These are phyloP conservation scores for Hansfordia pulvinata DNA, from an alignment of 2,329 filamentous ascomycete species.

Conservation along the genomic window DNA sequence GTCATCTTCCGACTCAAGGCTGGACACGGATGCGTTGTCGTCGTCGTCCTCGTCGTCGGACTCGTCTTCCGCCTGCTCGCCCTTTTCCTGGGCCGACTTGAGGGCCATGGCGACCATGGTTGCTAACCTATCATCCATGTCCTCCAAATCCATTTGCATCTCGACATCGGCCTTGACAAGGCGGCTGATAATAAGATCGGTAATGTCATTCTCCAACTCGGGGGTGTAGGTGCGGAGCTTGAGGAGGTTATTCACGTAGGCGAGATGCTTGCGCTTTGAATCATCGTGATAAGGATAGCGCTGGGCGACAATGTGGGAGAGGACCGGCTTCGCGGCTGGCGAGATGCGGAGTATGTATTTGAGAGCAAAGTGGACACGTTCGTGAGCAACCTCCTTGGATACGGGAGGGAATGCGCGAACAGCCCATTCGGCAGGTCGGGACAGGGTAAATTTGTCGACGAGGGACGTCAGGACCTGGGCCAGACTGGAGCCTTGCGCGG, in stretches of 20 bases:
- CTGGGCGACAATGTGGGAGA: constrained; percentile 51
- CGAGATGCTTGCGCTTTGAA: constrained; percentile 63
- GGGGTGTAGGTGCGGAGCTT: constrained; percentile 65
- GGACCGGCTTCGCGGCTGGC: constrained; percentile 59
- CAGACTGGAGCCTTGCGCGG: constrained; percentile 70
- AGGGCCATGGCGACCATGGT: constrained; percentile 53
- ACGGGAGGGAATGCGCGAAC: constrained; percentile 44
- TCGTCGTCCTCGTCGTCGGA: constrained; percentile 53
- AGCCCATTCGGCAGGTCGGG: constrained; percentile 28
- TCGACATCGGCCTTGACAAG: constrained; percentile 92
- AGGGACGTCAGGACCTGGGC: constrained; percentile 65
- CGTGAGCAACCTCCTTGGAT: constrained; percentile 49
- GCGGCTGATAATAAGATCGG: constrained; percentile 72
- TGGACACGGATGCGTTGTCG: constrained; percentile 57
- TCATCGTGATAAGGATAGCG: constrained; percentile 71
- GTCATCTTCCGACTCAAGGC: constrained; percentile 54
- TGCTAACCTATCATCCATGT: constrained; percentile 78
- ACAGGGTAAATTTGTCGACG: constrained; percentile 59
- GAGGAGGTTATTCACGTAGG: constrained; percentile 80
- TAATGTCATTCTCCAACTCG: constrained; percentile 64
- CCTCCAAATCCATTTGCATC: constrained; percentile 86
- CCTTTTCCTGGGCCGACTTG: constrained; percentile 22
- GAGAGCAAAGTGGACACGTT: constrained; percentile 63
- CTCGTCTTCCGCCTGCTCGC: constrained; percentile 39
- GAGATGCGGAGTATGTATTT: constrained; percentile 68